These are phyloP conservation scores for Diplocarpon rosae DNA, from an alignment of 2,329 filamentous ascomycete genomes.

Conservation along the genomic window DNA sequence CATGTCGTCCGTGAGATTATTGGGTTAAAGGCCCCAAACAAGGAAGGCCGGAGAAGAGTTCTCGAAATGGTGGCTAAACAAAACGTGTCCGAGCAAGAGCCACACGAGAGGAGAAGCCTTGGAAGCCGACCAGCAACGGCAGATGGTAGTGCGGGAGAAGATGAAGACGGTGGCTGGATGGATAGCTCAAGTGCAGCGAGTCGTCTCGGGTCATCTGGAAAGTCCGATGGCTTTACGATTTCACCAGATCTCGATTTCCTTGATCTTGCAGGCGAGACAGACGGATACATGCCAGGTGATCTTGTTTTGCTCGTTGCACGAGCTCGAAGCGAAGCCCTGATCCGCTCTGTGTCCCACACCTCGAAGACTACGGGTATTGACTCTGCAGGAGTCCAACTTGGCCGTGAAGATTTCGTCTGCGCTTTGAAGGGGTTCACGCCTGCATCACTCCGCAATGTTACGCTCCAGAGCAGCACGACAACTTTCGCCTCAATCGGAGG, in stretches of 20 bases:
- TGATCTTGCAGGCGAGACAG: conserved; percentile 84
- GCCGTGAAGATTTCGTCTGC: conserved; percentile 65
- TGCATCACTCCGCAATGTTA: conserved; percentile 86
- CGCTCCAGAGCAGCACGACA: conserved; percentile 82
- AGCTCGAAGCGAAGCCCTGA: conserved; percentile 84
- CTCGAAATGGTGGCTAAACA: conserved; percentile 66
- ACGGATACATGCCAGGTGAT: conserved; percentile 97
- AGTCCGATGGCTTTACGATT: conserved; percentile 55
- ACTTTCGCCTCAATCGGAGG: conserved; percentile 91
- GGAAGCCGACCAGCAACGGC: conserved; percentile 43
- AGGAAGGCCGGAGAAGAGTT: conserved; percentile 74
- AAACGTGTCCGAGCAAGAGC: conserved; percentile 34
- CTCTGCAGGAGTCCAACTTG: conserved; percentile 49
- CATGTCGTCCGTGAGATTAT: conserved; percentile 90
- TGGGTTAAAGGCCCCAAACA: conserved; percentile 80
- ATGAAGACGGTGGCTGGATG: conserved; percentile 59
- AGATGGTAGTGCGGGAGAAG: conserved; percentile 40
- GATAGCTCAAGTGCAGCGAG: conserved; percentile 54
- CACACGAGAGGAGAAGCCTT: conserved; percentile 30
- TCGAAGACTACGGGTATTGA: conserved; percentile 33
- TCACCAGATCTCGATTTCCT: conserved; percentile 77
- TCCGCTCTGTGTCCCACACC: conserved; percentile 57
- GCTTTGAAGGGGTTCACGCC: conserved; percentile 91
- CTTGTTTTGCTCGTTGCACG: conserved; percentile 75
- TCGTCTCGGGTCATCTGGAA: conserved; percentile 29